A percentile compares a stretch with the other conserved stretches of the same genome.
These are phyloP conservation scores for Pseudozyma thailandica DNA, from an alignment of 1,284 basidiomycete genomes.

Conservation along the genomic window DNA sequence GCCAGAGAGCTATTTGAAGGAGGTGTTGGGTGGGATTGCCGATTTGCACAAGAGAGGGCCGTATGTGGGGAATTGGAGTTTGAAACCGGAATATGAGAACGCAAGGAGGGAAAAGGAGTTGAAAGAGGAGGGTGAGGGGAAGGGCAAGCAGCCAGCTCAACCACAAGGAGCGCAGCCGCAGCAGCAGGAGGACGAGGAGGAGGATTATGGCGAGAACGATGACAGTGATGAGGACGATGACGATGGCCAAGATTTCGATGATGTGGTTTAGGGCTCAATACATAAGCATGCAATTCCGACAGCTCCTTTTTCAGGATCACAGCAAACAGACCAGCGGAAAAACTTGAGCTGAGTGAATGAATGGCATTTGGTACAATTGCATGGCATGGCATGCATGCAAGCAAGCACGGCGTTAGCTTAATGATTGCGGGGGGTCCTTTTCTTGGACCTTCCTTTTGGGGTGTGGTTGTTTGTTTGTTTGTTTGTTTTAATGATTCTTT, in stretches of 20 bases:
- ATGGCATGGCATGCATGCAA: too few species aligned
- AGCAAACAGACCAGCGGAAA: neutral
- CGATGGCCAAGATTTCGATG: conserved; percentile 41
- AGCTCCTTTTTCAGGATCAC: neutral
- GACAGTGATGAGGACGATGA: conserved; percentile 37
- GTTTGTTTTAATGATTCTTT: too few species aligned
- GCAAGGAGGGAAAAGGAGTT: conserved; percentile 26
- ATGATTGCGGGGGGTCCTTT: too few species aligned
- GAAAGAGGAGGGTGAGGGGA: neutral
- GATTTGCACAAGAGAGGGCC: conserved; percentile 80
- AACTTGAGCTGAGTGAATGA: too few species aligned
- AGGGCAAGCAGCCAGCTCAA: conserved; percentile 9
- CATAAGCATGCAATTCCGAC: too few species aligned
- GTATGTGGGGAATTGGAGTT: conserved; percentile 70
- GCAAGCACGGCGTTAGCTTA: too few species aligned
- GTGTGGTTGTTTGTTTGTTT: too few species aligned
- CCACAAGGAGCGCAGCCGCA: neutral
- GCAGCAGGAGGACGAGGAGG: conserved; percentile 16
- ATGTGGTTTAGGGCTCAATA: conserved; percentile 11
- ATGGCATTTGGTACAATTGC: too few species aligned
- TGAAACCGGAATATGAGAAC: conserved; percentile 60
- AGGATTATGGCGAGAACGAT: conserved; percentile 43
- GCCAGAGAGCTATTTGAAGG: conserved; percentile 89
- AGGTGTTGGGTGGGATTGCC: conserved; percentile 84
- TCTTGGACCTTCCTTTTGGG: too few species aligned